These are phyloP conservation scores for Solanum chmielewskii DNA, from an alignment of 257 asterid genomes.

Conservation along the genomic window DNA sequence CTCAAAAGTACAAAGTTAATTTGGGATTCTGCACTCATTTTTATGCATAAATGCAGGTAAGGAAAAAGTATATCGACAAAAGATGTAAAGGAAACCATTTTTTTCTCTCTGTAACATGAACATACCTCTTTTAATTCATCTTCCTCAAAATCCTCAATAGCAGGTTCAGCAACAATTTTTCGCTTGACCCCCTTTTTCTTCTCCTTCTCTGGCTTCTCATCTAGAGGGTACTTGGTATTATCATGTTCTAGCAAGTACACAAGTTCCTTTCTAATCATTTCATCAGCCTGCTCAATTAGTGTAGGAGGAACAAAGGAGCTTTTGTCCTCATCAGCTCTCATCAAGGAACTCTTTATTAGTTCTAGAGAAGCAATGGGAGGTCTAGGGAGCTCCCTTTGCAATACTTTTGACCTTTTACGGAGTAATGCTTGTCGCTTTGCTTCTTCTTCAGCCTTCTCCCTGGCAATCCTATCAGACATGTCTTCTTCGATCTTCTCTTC, in stretches of 20 bases:
- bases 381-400: constrained; percentile 98
- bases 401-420: constrained; percentile 79
- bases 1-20: not conserved
- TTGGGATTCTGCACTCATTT: not conserved
- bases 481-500: constrained; percentile 97
- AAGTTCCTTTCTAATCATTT: constrained; percentile 76
- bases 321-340: constrained; percentile 75
- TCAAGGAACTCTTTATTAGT: constrained; percentile 53
- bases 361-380: constrained; percentile 82
- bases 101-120: not conserved
- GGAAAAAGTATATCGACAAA: not conserved
- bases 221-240: constrained; percentile 76
- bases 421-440: constrained; percentile 78
- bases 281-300: constrained; percentile 86
- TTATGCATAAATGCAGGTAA: not conserved
- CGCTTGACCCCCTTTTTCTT: constrained; percentile 71
- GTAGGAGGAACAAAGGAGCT: constrained; percentile 97
- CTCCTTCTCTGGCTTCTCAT: constrained; percentile 63
- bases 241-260: constrained; percentile 84
- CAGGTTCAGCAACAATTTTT: constrained; percentile 41
- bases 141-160: constrained; percentile 76
- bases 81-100: not conserved
- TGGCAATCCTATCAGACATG: constrained; percentile 92
- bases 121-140: constrained; percentile 73
- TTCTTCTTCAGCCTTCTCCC: constrained; percentile 94